Conservation (phyloP, 306 rosid genomes). For the Mimosa pudica region DNA sequence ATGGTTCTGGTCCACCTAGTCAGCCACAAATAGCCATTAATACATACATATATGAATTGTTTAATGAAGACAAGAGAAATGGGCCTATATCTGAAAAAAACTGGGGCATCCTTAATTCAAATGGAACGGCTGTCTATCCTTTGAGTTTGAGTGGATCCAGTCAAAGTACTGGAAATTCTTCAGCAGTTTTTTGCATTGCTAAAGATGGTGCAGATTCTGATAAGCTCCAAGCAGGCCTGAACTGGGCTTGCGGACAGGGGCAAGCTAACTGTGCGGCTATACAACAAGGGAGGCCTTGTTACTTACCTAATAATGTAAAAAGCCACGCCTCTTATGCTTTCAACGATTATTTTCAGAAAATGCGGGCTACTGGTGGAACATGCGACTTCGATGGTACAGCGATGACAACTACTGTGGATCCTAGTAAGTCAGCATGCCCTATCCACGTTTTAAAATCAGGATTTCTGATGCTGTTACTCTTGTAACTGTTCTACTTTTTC, state of each 20-base stretch:
- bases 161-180: constrained; percentile 54
- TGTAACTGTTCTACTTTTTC: constrained; percentile 13
- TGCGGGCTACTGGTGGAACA: constrained; percentile 74
- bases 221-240: constrained; percentile 72
- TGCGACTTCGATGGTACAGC: constrained; percentile 91
- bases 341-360: constrained; percentile 84
- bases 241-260: constrained; percentile 96
- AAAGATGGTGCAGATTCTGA: constrained; percentile 70
- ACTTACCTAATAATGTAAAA: constrained; percentile 58
- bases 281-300: constrained; percentile 74
- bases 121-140: constrained; percentile 73
- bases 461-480: constrained; percentile 4
- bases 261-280: constrained; percentile 75
- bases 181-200: constrained; percentile 71
- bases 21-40: constrained; percentile 70
- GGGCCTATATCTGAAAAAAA: constrained; percentile 72
- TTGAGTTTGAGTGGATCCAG: constrained; percentile 50
- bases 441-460: constrained; percentile 20
- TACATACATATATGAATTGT: constrained; percentile 81
- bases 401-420: constrained; percentile 54
- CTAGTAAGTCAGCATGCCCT: constrained; percentile 63
- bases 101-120: constrained; percentile 70
- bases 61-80: constrained; percentile 89
- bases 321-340: constrained; percentile 91
- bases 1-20: constrained; percentile 93